phyloP scores from a whole-genome alignment of 352 stramenopile genomes.

The Pythium brassicae region DNA sequence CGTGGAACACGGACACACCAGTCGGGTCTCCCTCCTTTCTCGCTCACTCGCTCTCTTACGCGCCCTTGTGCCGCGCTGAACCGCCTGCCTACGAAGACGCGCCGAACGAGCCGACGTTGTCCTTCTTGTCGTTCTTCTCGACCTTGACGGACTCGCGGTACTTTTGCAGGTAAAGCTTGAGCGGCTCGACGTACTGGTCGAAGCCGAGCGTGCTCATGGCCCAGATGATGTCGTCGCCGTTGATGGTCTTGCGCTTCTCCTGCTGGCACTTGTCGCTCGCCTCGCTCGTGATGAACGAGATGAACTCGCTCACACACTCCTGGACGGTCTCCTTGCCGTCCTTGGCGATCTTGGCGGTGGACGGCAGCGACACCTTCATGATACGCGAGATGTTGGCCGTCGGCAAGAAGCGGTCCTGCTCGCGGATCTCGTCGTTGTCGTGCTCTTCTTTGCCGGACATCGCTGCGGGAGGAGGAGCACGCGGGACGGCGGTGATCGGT shows the following conservation, averaged over 20 bases:
- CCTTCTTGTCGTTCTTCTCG: slow-evolving; percentile 90
- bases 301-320: slow-evolving; percentile 99
- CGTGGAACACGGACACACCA: no score
- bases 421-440: slow-evolving; percentile 89
- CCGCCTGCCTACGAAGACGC: slow-evolving; percentile 57
- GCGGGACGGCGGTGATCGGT: no score
- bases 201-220: slow-evolving; percentile 99
- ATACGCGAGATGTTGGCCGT: slow-evolving; percentile 99
- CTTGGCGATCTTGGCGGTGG: slow-evolving; percentile 99
- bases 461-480: not conserved
- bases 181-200: slow-evolving; percentile 98
- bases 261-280: slow-evolving; percentile 99
- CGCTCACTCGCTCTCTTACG: no score
- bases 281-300: slow-evolving; percentile 99
- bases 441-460: slow-evolving; percentile 84
- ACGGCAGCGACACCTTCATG: slow-evolving; percentile 98
- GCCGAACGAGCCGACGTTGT: slow-evolving; percentile 84
- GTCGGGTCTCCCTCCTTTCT: no score
- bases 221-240: slow-evolving; percentile 99
- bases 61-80: not conserved
- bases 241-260: slow-evolving; percentile 99
- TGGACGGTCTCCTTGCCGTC: slow-evolving; percentile 99
- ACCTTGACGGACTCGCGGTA: slow-evolving; percentile 95
- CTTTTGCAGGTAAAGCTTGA: slow-evolving; percentile 98
- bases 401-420: slow-evolving; percentile 97